Base-by-base conservation (phyloP, 768 basidiomycete species). In the Lentinula raphanica region DNA sequence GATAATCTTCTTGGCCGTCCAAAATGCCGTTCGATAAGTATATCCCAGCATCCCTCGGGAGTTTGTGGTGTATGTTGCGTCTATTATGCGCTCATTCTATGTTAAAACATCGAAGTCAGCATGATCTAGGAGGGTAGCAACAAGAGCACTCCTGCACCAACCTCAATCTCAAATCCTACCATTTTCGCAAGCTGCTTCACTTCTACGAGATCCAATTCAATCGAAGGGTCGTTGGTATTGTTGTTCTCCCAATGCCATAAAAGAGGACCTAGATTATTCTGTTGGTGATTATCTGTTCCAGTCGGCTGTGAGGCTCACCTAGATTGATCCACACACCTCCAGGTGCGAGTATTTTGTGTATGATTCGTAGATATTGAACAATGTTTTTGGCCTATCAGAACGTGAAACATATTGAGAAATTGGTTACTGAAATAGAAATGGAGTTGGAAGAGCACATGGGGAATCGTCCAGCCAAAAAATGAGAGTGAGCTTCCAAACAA, bases 211-310 rank as follows among this genome's bases (percentile, higher is more conserved):
- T 87, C 88, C 17, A 98, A 78, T 71, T 98, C 95, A 35, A 98
- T 79, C 1, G 91, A 93, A 0, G 85, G 79, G 62, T 96, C 92
- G 61, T 85, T 84, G 40, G 84, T 83, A 56, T 69, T 78, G 66
- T 92, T 94, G 71, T 96, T 95, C 67, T 98, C 95, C 71, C 87
- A 98, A 68, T 98, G 96, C 95, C 96, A 98, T n/a, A 98, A 73
- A 1, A 96, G 73, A 0, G 96, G 96, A 2, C 95, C 94, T 88
- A 38, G 29, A 21, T 3, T 44, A 54, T 49, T 42, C 17, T 56
- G 39, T 44, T 19, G 50, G 39, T 46, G 21, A 51, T 48, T 4
- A 53, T 23, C 27, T 21, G 11, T 36, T 3, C 23, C 36, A 35
- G 28, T 28, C 27, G 25, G n/a, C n/a, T 29, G 7, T n/a, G 45